Evolutionary conservation across 2,329 filamentous ascomycete genomes (phyloP).

Genomic region (Thermoascus crustaceus): DNA sequence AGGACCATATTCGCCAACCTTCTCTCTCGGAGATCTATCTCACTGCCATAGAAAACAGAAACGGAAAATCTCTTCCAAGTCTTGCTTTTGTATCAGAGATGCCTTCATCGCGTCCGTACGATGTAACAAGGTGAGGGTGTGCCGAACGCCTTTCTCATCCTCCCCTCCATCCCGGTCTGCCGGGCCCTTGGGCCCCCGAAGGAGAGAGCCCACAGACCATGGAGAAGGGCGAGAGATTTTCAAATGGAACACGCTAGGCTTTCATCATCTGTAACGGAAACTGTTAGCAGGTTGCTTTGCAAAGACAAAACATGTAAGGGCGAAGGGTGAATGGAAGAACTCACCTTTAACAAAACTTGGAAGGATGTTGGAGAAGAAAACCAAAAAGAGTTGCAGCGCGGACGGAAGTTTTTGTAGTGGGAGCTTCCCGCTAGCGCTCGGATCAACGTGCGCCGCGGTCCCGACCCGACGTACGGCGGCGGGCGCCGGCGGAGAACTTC

Average conservation of each 20-base stretch:
- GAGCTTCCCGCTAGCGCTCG: background rate
- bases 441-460: background rate
- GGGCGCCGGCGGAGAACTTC: no score
- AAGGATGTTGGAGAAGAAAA: constrained; percentile 79
- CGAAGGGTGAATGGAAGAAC: constrained; percentile 33
- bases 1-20: background rate
- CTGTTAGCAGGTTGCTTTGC: constrained; percentile 26
- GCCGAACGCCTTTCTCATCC: constrained; percentile 99
- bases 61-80: background rate
- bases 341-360: constrained; percentile 98
- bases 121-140: constrained; percentile 94
- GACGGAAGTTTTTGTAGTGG: constrained; percentile 5
- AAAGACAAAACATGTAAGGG: constrained; percentile 2
- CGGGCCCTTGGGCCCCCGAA: constrained; percentile 82
- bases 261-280: constrained; percentile 79
- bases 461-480: no score
- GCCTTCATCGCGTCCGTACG: constrained; percentile 90
- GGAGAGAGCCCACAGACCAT: constrained; percentile 71
- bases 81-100: constrained; percentile 67
- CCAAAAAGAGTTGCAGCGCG: constrained; percentile 30
- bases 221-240: constrained; percentile 60
- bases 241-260: constrained; percentile 94
- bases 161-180: constrained; percentile 57
- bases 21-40: background rate
- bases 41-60: background rate